Conservation (phyloP, 2,329 filamentous ascomycete species). For the Sclerotinia borealis region DNA sequence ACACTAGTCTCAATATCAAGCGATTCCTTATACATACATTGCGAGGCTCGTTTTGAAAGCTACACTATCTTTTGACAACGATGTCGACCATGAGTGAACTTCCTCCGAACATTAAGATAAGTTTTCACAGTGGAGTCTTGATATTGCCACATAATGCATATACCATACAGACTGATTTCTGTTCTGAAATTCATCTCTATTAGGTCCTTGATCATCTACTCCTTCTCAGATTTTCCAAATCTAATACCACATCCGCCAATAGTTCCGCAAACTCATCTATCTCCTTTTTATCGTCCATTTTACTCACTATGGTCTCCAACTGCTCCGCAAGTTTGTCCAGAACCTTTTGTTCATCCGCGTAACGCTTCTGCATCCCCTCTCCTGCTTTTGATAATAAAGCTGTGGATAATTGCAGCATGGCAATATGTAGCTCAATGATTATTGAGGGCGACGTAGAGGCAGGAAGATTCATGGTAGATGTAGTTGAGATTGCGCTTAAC, state of each 20-base stretch:
- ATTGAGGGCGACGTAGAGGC: constrained; percentile 11
- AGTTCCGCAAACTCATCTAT: constrained; percentile 36
- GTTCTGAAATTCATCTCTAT: background rate
- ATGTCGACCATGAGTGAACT: too few species aligned
- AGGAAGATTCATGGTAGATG: constrained; percentile 36
- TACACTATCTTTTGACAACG: too few species aligned
- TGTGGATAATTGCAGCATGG: constrained; percentile 50
- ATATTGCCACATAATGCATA: background rate
- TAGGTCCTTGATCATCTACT: background rate
- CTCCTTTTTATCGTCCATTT: constrained; percentile 25
- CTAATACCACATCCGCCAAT: constrained; percentile 29
- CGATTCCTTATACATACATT: too few species aligned
- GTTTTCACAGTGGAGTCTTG: background rate
- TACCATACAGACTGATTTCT: too few species aligned
- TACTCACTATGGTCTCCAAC: constrained; percentile 31
- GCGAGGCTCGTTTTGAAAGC: too few species aligned
- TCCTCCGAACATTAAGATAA: too few species aligned
- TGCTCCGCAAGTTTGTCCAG: constrained; percentile 44
- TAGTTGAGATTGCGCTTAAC: constrained; percentile 48
- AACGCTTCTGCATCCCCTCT: constrained; percentile 43
- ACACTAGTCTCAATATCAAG: too few species aligned
- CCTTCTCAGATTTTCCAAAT: constrained; percentile 10
- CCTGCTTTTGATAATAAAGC: constrained; percentile 44
- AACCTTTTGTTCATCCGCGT: constrained; percentile 45
- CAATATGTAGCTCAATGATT: constrained; percentile 44